phyloP scores from a whole-genome alignment of 192 early-diverging fungal genomes.

The Tieghemiomyces parasiticus region DNA sequence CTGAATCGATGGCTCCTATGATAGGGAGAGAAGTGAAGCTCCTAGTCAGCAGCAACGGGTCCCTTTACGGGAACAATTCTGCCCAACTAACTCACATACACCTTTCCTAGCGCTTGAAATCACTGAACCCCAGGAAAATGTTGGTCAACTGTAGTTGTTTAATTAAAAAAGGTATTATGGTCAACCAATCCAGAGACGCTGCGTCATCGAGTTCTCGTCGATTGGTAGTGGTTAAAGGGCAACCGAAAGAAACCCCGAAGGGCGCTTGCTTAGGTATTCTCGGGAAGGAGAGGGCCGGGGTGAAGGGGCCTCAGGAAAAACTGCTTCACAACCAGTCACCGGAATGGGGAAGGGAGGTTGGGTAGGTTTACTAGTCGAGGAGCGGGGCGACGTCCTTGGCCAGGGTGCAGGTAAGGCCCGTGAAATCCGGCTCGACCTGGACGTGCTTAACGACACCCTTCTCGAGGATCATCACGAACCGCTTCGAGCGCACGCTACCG shows the following conservation, averaged over 20 bases:
- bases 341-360: not conserved
- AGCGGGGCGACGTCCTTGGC: constrained; percentile 28
- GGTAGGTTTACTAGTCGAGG: constrained; percentile 19
- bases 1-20: too few relatives aligned
- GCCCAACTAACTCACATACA: too few relatives aligned
- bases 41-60: too few relatives aligned
- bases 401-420: constrained; percentile 29
- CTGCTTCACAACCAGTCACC: not conserved
- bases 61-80: too few relatives aligned
- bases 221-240: not conserved
- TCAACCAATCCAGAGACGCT: too few relatives aligned
- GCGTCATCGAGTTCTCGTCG: too few relatives aligned
- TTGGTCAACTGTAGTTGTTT: too few relatives aligned
- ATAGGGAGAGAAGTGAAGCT: too few relatives aligned
- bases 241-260: not conserved
- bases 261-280: not conserved
- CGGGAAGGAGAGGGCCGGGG: not conserved
- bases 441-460: constrained; percentile 25
- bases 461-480: constrained; percentile 38
- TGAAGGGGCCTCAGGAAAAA: not conserved
- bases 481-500: constrained; percentile 30
- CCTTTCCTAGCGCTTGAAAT: too few relatives aligned
- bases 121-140: too few relatives aligned
- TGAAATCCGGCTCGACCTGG: constrained; percentile 33
- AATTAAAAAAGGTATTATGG: too few relatives aligned